Conservation (phyloP, 1,139 yeast species). For the Kluyveromyces marxianus region DNA sequence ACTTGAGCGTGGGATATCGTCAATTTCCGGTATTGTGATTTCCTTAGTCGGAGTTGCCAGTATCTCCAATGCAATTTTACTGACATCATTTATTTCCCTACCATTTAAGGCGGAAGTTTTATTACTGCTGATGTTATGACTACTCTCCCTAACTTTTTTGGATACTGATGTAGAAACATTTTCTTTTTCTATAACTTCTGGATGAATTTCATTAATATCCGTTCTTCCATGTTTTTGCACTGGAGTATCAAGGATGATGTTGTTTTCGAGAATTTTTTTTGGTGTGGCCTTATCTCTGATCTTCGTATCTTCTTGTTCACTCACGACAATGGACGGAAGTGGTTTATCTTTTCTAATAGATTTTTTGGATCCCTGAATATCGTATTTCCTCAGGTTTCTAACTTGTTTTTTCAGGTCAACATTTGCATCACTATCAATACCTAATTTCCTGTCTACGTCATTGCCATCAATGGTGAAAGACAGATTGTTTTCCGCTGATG, state of each 20-base stretch:
- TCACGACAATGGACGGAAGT: too few species aligned
- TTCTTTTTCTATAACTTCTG: too few species aligned
- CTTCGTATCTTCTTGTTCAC: too few species aligned
- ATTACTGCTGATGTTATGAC: not conserved
- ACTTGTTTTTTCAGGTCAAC: conserved; percentile 27
- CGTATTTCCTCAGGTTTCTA: conserved; percentile 17
- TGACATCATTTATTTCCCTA: not conserved
- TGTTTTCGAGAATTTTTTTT: too few species aligned
- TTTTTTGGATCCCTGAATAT: too few species aligned
- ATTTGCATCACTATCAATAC: conserved; percentile 28
- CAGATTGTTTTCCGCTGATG: conserved; percentile 24
- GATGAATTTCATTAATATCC: too few species aligned
- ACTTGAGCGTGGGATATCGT: conserved; percentile 12
- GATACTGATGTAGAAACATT: too few species aligned
- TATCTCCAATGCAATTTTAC: conserved; percentile 16
- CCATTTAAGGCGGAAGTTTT: not conserved
- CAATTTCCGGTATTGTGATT: conserved; percentile 25
- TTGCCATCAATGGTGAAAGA: conserved; percentile 20
- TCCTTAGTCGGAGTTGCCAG: conserved; percentile 24
- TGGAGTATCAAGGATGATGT: too few species aligned
- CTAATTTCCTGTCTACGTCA: conserved; percentile 22
- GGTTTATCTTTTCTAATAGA: too few species aligned
- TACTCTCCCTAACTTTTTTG: too few species aligned
- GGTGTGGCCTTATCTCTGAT: too few species aligned
- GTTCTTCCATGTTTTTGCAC: too few species aligned